A percentile compares a stretch with the other conserved stretches of the same genome.
Conservation (phyloP, 768 basidiomycete species). For the Boletus rufocinnamomeus region DNA sequence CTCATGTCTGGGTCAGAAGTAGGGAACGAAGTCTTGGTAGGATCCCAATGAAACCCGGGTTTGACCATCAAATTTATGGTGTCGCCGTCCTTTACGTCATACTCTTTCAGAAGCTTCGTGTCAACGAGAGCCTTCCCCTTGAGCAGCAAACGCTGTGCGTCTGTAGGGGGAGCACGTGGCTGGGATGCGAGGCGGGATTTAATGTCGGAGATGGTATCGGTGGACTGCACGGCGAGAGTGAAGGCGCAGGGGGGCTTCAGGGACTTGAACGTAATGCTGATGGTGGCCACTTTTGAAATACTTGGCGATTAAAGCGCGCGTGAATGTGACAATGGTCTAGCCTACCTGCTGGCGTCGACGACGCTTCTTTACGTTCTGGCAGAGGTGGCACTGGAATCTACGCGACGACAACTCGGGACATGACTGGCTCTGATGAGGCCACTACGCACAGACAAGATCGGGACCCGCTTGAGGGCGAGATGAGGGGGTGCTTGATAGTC, state of each 20-base stretch:
- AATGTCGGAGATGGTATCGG: slow-evolving; percentile 81
- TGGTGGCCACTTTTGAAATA: slow-evolving; percentile 19
- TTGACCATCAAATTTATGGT: slow-evolving; percentile 88
- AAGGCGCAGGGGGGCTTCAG: slow-evolving; percentile 82
- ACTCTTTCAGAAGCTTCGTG: slow-evolving; percentile 87
- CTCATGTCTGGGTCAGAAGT: slow-evolving; percentile 23
- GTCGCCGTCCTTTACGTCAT: slow-evolving; percentile 77
- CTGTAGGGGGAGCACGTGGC: slow-evolving; percentile 71
- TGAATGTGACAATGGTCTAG: slow-evolving; percentile 1
- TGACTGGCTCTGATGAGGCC: neutral
- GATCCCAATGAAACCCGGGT: slow-evolving; percentile 68
- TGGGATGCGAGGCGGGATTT: slow-evolving; percentile 73
- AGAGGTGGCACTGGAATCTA: slow-evolving; percentile 64
- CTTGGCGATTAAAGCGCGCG: slow-evolving; percentile 15
- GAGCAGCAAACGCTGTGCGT: slow-evolving; percentile 82
- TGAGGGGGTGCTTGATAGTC: slow-evolving; percentile 76
- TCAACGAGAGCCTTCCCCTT: slow-evolving; percentile 96
- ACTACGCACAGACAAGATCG: slow-evolving; percentile 61
- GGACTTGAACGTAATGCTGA: slow-evolving; percentile 86
- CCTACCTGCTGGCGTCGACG: slow-evolving; percentile 37
- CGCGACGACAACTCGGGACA: slow-evolving; percentile 12
- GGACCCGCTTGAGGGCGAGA: slow-evolving; percentile 67
- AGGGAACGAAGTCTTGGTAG: slow-evolving; percentile 40
- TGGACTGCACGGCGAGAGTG: slow-evolving; percentile 68
- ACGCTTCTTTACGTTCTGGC: slow-evolving; percentile 49